Percentiles rank a stretch among this genome's conserved stretches.
Conservation (phyloP, 495 filamentous ascomycete species). For the Penicillium bialowiezense region DNA sequence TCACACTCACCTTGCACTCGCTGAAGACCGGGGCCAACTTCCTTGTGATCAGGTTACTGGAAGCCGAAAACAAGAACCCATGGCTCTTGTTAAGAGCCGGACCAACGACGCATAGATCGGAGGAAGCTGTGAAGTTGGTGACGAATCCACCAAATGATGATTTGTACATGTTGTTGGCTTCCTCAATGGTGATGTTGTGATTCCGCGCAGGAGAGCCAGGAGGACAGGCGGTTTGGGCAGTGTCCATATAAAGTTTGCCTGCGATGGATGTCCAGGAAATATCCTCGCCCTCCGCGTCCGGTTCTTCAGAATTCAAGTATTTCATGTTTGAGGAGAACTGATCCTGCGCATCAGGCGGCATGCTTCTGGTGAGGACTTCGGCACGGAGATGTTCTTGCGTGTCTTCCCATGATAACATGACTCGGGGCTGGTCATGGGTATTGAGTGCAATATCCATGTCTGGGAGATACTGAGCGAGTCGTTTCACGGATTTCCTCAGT, state of each 20-base stretch:
- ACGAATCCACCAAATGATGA: constrained; percentile 52
- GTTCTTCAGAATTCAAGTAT: constrained; percentile 20
- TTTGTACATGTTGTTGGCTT: constrained; percentile 33
- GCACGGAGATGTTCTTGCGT: constrained; percentile 54
- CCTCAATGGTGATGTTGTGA: constrained; percentile 32
- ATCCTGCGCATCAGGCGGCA: constrained; percentile 33
- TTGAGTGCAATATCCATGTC: constrained; percentile 73
- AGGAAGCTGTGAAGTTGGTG: constrained; percentile 62
- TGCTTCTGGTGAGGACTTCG: constrained; percentile 47
- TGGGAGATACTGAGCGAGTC: constrained; percentile 58
- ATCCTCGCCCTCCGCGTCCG: constrained; percentile 15
- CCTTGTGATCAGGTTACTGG: constrained; percentile 37
- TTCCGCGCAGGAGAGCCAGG: constrained; percentile 57
- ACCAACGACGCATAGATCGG: constrained; percentile 60
- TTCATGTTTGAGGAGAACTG: constrained; percentile 35
- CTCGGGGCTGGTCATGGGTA: constrained; percentile 64
- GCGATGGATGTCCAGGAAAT: constrained; percentile 23
- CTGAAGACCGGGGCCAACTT: constrained; percentile 71
- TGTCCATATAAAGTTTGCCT: constrained; percentile 57
- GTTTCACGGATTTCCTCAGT: constrained; percentile 54
- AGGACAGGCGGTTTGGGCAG: constrained; percentile 58
- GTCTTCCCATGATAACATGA: constrained; percentile 65
- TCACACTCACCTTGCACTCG: constrained; percentile 71
- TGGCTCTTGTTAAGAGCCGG: constrained; percentile 56
- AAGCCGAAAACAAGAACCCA: constrained; percentile 67